A percentile compares a stretch with the other conserved stretches of the same genome.
Evolutionary conservation across 176 grass and related monocot genomes (phyloP).

Genomic region (Eragrostis curvula): DNA sequence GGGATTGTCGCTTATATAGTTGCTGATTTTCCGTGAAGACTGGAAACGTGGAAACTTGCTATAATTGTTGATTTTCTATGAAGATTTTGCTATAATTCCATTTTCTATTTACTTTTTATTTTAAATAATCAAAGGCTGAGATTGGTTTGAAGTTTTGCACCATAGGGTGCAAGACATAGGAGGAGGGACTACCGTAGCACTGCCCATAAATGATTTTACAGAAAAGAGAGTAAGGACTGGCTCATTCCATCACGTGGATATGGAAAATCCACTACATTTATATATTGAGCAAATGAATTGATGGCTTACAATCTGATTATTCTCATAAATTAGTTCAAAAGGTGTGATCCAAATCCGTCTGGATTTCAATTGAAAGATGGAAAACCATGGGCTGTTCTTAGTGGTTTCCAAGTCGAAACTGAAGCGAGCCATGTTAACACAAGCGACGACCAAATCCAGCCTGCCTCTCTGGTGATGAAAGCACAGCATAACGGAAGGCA

Average conservation of each 20-base stretch:
- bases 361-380: background rate
- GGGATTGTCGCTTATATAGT: too few relatives aligned
- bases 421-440: background rate
- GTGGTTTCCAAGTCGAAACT: slow-evolving; percentile 18
- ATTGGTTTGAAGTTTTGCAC: too few relatives aligned
- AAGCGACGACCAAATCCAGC: background rate
- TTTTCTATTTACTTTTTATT: too few relatives aligned
- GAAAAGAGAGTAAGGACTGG: background rate
- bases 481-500: too few relatives aligned
- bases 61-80: too few relatives aligned
- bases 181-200: too few relatives aligned
- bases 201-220: background rate
- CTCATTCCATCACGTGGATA: background rate
- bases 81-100: too few relatives aligned
- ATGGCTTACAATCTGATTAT: background rate
- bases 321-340: background rate
- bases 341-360: background rate
- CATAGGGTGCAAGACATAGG: too few relatives aligned
- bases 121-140: too few relatives aligned
- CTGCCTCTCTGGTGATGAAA: too few relatives aligned
- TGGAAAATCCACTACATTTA: background rate
- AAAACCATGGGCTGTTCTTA: background rate
- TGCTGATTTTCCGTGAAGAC: too few relatives aligned
- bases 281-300: background rate
- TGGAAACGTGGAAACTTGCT: too few relatives aligned